Evolutionary conservation across 75 land plant genomes (phyloP), one percentile per base, ranked within the genome.

Genomic region (Ceratopteris richardii): DNA sequence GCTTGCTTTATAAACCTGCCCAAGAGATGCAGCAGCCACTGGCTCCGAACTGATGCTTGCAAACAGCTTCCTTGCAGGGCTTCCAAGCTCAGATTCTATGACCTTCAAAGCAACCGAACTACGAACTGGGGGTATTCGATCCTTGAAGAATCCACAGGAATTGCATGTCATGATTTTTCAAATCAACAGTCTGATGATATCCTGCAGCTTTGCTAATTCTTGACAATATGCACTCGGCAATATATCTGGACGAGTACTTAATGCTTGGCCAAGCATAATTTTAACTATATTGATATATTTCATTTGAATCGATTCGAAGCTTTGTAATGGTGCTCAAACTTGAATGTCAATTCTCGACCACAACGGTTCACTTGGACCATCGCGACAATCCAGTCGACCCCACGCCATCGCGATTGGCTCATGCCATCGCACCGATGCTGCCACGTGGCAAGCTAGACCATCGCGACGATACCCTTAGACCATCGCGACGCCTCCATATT

Each of bases 231-330:
- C 83, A 66, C 41, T 70, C 18, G 98, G 98, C 50, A 94, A 51
- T 64, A 94, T 81, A 72, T 94, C 98, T 37, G 96, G 85, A 22
- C 98, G 73, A n/a, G 96, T 89, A 74, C 98, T 94, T 37, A 94
- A 67, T 22, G 98, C 98, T 66, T 94, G 98, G 5, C 96, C 98
- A 58, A 94, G 96, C 98, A n/a, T n/a, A n/a, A n/a, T n/a, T n/a
- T n/a, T n/a, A n/a, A n/a, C n/a, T n/a, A n/a, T n/a, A n/a, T n/a
- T n/a, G n/a, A n/a, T n/a, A n/a, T n/a, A n/a, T n/a, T n/a, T n/a
- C n/a, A n/a, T n/a, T n/a, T n/a, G n/a, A n/a, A n/a, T n/a, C n/a
- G n/a, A n/a, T n/a, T n/a, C n/a, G n/a, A n/a, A n/a, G n/a, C n/a
- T n/a, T n/a, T n/a, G n/a, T n/a, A n/a, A n/a, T n/a, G n/a, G n/a